phyloP scores from a whole-genome alignment of 495 filamentous ascomycete genomes.

The Penicillium waksmanii region DNA sequence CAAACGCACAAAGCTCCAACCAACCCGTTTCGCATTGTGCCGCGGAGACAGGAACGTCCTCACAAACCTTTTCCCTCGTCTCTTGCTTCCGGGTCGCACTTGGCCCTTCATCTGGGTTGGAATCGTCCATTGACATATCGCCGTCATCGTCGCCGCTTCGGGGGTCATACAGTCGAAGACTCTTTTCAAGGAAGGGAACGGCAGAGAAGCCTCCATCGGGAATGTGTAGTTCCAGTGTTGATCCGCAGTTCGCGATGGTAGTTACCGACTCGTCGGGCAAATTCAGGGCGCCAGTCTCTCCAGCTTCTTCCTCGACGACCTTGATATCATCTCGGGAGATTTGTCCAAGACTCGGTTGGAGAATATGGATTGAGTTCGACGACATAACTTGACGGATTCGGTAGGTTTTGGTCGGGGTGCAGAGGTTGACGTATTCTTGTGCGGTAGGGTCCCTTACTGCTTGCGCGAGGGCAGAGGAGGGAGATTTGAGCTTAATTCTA shows the following conservation, averaged over 20 bases:
- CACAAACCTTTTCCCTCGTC: slow-evolving; percentile 35
- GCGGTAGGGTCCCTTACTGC: slow-evolving; percentile 36
- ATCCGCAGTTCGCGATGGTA: slow-evolving; percentile 69
- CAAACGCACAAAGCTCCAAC: slow-evolving; percentile 54
- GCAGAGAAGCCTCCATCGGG: slow-evolving; percentile 41
- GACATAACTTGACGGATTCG: slow-evolving; percentile 87
- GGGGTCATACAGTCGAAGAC: slow-evolving; percentile 39
- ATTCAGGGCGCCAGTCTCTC: slow-evolving; percentile 34
- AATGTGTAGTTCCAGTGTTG: slow-evolving; percentile 68
- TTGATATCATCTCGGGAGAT: slow-evolving; percentile 36
- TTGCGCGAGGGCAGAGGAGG: slow-evolving; percentile 29
- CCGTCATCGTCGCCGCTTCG: slow-evolving; percentile 27
- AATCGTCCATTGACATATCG: slow-evolving; percentile 23
- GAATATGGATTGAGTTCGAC: slow-evolving; percentile 81
- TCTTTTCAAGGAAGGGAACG: slow-evolving; percentile 35
- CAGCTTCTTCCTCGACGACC: slow-evolving; percentile 31
- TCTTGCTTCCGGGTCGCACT: slow-evolving; percentile 7
- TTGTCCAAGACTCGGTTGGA: slow-evolving; percentile 53
- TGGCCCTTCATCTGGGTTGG: background rate
- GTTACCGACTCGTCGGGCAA: slow-evolving; percentile 48
- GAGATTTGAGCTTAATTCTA: slow-evolving; percentile 71
- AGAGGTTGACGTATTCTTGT: slow-evolving; percentile 71
- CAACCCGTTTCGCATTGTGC: slow-evolving; percentile 52
- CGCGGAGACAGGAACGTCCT: slow-evolving; percentile 49
- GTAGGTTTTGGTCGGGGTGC: slow-evolving; percentile 70